phyloP scores from a whole-genome alignment of 1,139 yeast species.

The Meyerozyma smithsonii region DNA sequence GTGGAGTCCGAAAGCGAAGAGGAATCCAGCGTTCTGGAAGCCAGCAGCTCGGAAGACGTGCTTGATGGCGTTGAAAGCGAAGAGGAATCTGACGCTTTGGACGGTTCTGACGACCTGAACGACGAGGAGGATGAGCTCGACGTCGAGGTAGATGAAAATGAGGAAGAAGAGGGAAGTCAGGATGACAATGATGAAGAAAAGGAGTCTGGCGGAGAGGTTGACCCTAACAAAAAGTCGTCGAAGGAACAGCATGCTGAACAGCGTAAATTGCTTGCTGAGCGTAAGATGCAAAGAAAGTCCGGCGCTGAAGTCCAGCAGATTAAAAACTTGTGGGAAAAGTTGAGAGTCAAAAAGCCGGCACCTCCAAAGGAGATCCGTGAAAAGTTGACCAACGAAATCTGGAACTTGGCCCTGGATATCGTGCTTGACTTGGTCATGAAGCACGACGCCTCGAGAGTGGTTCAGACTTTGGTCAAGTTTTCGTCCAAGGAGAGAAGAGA shows the following conservation, averaged over 20 bases:
- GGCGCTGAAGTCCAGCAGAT: slow-evolving; percentile 83
- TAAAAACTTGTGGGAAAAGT: slow-evolving; percentile 85
- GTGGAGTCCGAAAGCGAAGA: background rate
- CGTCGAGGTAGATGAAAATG: slow-evolving; percentile 20
- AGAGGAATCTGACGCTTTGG: slow-evolving; percentile 7
- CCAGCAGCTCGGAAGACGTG: slow-evolving; percentile 11
- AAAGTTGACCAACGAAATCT: slow-evolving; percentile 75
- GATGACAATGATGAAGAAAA: slow-evolving; percentile 15
- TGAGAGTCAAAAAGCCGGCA: slow-evolving; percentile 82
- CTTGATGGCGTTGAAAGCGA: slow-evolving; percentile 14
- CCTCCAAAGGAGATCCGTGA: slow-evolving; percentile 75
- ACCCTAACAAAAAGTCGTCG: slow-evolving; percentile 48
- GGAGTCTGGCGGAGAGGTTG: slow-evolving; percentile 16
- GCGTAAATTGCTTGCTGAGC: slow-evolving; percentile 68
- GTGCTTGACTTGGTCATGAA: slow-evolving; percentile 83
- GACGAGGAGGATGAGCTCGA: slow-evolving; percentile 14
- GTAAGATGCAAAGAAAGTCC: slow-evolving; percentile 81
- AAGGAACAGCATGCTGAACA: slow-evolving; percentile 82
- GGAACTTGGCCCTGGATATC: slow-evolving; percentile 75
- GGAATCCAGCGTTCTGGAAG: background rate
- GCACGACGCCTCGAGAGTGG: slow-evolving; percentile 96
- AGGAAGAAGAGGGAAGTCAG: slow-evolving; percentile 15
- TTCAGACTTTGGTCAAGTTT: slow-evolving; percentile 87
- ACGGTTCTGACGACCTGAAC: slow-evolving; percentile 12
- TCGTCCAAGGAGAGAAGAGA: slow-evolving; percentile 78